Conservation (phyloP, 2,329 filamentous ascomycete species). For the Nannizziopsis arthrosporioides region DNA sequence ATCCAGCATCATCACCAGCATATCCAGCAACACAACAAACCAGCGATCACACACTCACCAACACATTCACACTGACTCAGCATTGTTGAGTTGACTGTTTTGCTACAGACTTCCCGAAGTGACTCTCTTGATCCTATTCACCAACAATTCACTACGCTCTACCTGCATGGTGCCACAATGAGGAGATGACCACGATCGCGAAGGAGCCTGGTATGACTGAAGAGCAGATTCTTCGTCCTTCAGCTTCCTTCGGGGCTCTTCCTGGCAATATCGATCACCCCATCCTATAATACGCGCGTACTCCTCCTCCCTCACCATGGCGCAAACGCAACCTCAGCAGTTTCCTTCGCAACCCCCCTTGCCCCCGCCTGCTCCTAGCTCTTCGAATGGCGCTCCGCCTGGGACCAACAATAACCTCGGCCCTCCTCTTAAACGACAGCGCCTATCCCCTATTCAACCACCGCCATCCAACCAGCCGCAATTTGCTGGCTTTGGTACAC, state of each 20-base stretch:
- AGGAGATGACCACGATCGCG: conserved; percentile 10
- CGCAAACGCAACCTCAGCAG: conserved; percentile 48
- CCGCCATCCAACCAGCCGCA: conserved; percentile 45
- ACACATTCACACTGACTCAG: too few relatives aligned
- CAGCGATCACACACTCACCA: too few relatives aligned
- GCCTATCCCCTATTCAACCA: conserved; percentile 49
- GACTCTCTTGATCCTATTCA: background rate
- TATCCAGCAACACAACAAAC: too few relatives aligned
- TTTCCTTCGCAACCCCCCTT: conserved; percentile 45
- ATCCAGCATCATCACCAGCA: too few relatives aligned
- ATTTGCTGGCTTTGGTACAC: conserved; percentile 41
- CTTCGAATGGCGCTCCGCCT: conserved; percentile 41
- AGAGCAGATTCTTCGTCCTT: conserved; percentile 29
- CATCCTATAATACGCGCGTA: background rate
- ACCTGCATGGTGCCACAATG: background rate
- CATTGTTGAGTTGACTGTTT: too few relatives aligned
- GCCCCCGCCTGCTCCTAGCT: conserved; percentile 51
- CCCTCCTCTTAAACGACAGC: conserved; percentile 62
- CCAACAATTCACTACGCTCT: background rate
- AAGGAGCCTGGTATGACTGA: conserved; percentile 15
- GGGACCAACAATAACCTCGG: conserved; percentile 32
- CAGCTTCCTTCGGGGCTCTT: conserved; percentile 15
- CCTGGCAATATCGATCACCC: conserved; percentile 13
- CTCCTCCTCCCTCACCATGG: conserved; percentile 35
- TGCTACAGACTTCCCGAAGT: too few relatives aligned